Conservation (phyloP, 148 eudicot genomes). For the Salicornia ramosissima region DNA sequence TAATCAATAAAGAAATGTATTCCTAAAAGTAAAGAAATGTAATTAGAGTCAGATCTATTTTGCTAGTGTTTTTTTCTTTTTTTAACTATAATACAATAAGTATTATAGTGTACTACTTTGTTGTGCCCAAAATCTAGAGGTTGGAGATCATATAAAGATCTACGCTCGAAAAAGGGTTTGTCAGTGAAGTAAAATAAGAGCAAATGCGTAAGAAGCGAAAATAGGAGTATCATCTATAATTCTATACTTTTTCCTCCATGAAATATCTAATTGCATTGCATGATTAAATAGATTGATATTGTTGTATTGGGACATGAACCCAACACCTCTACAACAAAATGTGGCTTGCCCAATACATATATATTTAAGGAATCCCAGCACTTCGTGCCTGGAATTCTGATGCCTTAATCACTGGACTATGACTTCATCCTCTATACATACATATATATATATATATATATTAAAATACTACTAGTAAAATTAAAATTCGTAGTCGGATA, state of each 20-base stretch:
- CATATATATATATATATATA: no score
- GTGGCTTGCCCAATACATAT: conserved; percentile 23
- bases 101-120: background rate
- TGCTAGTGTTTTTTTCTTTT: no score
- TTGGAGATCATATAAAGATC: conserved; percentile 17
- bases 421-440: no score
- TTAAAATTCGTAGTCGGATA: no score
- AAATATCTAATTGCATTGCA: background rate
- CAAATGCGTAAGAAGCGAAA: background rate
- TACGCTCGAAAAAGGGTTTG: conserved; percentile 21
- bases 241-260: no score
- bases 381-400: no score
- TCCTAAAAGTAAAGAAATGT: background rate
- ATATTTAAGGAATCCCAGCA: conserved; percentile 6
- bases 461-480: no score
- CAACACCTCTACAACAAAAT: conserved; percentile 17
- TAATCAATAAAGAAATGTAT: no score
- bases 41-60: conserved; percentile 4
- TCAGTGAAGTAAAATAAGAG: conserved; percentile 12
- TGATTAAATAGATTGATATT: background rate
- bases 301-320: conserved; percentile 25
- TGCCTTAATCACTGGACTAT: no score
- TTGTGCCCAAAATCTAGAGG: conserved; percentile 11
- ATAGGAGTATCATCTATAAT: no score
- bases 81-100: no score